Conservation (phyloP, 1,139 yeast species). For the Debaryomyces psychrophilus region DNA sequence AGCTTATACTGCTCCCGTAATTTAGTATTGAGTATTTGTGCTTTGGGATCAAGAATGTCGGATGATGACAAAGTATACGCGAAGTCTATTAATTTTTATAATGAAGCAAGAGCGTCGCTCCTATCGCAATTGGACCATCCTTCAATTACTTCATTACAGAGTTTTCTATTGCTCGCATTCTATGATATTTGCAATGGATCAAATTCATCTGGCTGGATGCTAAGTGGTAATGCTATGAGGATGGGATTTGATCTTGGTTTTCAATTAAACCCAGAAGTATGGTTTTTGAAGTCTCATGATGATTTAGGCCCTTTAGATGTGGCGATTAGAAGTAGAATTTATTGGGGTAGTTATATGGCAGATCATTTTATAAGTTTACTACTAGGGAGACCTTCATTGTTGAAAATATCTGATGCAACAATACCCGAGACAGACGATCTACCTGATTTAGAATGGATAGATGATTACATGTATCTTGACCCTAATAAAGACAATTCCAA, state of each 20-base stretch:
- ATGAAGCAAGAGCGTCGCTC: slow-evolving; percentile 46
- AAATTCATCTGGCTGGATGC: slow-evolving; percentile 63
- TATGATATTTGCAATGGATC: slow-evolving; percentile 61
- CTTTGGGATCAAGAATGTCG: slow-evolving; percentile 57
- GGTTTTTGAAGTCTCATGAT: slow-evolving; percentile 45
- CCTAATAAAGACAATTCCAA: slow-evolving; percentile 18
- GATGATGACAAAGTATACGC: slow-evolving; percentile 42
- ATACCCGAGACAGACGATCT: slow-evolving; percentile 64
- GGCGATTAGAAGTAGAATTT: slow-evolving; percentile 60
- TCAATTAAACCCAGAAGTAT: slow-evolving; percentile 63
- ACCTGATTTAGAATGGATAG: slow-evolving; percentile 62
- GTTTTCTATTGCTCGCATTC: slow-evolving; percentile 53
- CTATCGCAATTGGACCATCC: slow-evolving; percentile 45
- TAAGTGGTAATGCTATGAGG: slow-evolving; percentile 61
- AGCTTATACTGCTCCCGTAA: slow-evolving; percentile 54
- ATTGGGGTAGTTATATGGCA: slow-evolving; percentile 70
- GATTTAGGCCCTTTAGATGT: slow-evolving; percentile 44
- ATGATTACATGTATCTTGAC: slow-evolving; percentile 45
- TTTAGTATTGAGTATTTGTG: slow-evolving; percentile 56
- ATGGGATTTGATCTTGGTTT: slow-evolving; percentile 70
- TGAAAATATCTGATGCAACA: slow-evolving; percentile 60
- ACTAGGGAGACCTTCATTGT: slow-evolving; percentile 60
- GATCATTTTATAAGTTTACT: slow-evolving; percentile 64
- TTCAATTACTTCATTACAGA: slow-evolving; percentile 50
- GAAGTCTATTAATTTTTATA: slow-evolving; percentile 47